phyloP scores from a whole-genome alignment of 148 eudicot species.

The Rhododendron simsii region DNA sequence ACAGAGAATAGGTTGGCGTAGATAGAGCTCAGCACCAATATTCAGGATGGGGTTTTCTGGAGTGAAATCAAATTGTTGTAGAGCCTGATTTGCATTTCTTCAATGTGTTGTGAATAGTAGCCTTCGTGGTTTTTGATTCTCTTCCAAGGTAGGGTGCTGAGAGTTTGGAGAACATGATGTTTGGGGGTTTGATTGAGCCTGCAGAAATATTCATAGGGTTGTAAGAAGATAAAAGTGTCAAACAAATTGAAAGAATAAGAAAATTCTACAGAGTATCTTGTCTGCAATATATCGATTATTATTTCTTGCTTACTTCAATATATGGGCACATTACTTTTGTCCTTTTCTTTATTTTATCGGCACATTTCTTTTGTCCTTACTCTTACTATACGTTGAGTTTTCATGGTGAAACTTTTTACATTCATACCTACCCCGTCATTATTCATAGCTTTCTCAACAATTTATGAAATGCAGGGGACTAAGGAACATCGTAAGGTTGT shows the following conservation, averaged over 20 bases:
- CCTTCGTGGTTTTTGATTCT: background rate
- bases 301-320: background rate
- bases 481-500: constrained; percentile 67
- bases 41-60: background rate
- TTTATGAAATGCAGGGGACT: constrained; percentile 58
- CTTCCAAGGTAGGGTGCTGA: background rate
- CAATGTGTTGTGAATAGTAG: background rate
- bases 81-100: background rate
- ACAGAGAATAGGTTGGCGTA: background rate
- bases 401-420: background rate
- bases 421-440: background rate
- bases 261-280: background rate
- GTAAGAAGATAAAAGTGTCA: background rate
- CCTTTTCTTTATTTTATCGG: background rate
- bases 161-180: background rate
- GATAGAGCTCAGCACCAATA: background rate
- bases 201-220: background rate
- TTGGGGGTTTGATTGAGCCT: background rate
- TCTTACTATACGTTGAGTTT: background rate
- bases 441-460: background rate
- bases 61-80: background rate
- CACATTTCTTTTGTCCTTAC: background rate
- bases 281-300: background rate
- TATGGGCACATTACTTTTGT: background rate
- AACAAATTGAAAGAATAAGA: background rate